These are phyloP conservation scores for Ustilago xerochloae DNA, from an alignment of 1,284 basidiomycete species.

Conservation along the genomic window DNA sequence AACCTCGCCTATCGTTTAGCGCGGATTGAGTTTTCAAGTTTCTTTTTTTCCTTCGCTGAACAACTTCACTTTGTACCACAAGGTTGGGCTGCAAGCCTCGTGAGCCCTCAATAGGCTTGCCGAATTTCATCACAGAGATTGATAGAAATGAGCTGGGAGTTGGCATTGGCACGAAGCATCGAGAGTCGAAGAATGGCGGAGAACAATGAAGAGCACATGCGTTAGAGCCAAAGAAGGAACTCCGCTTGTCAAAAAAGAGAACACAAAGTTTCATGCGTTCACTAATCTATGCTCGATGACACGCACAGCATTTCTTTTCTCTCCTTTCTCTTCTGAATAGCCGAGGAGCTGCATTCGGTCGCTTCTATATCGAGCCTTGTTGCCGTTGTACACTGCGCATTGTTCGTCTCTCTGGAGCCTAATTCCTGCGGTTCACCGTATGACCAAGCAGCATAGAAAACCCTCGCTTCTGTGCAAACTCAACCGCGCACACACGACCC, in stretches of 20 bases:
- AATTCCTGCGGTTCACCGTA: not conserved
- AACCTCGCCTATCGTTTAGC: slow-evolving; percentile 12
- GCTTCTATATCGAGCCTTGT: no score
- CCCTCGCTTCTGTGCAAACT: not conserved
- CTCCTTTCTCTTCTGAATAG: not conserved
- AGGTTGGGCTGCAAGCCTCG: not conserved
- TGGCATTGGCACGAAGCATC: no score
- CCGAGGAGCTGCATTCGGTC: no score
- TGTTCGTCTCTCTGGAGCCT: slow-evolving; percentile 1
- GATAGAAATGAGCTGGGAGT: no score
- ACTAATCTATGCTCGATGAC: slow-evolving; percentile 3
- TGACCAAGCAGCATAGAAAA: not conserved
- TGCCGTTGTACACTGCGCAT: not conserved
- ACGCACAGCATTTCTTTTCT: slow-evolving; percentile 1
- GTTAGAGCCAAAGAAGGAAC: not conserved
- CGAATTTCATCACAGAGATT: not conserved
- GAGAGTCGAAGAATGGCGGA: no score
- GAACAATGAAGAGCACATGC: no score
- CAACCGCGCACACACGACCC: no score
- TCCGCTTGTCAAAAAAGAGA: slow-evolving; percentile 13
- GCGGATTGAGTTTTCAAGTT: no score
- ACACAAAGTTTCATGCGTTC: not conserved
- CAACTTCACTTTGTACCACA: no score
- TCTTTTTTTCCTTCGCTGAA: not conserved
- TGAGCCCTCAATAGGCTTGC: not conserved